A percentile compares a stretch with the other conserved stretches of the same genome.
Conservation (phyloP, 2,329 filamentous ascomycete species). For the Botrytis galanthina region DNA sequence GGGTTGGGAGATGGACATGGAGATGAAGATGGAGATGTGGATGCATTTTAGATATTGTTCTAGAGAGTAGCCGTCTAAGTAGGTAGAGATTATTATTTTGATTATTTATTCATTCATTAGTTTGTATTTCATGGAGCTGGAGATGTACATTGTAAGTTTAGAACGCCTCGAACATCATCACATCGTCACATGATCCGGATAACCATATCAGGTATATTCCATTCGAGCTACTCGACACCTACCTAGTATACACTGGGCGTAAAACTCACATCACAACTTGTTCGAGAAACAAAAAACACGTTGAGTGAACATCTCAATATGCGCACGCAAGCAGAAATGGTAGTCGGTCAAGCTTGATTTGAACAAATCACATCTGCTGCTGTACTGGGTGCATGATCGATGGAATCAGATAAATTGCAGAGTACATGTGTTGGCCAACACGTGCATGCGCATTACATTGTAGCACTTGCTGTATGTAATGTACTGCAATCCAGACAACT, state of each 20-base stretch:
- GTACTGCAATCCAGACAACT: not conserved
- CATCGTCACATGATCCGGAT: not conserved
- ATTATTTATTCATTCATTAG: not conserved
- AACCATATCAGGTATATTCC: not conserved
- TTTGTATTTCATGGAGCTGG: not conserved
- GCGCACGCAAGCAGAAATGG: not conserved
- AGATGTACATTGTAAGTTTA: not conserved
- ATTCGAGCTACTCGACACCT: not conserved
- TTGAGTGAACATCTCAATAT: not conserved
- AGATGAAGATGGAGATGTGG: not conserved
- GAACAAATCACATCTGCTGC: not conserved
- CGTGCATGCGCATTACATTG: not conserved
- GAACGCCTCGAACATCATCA: not conserved
- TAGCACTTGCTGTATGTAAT: not conserved
- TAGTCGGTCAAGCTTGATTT: not conserved
- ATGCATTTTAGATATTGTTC: not conserved
- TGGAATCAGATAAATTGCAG: not conserved
- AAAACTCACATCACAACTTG: not conserved
- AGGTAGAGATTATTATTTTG: not conserved
- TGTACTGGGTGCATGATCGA: not conserved
- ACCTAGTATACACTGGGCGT: not conserved
- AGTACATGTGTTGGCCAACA: slow-evolving; percentile 5
- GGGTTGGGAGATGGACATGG: not conserved
- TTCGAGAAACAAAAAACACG: not conserved
- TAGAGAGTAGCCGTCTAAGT: not conserved